Evolutionary conservation across 306 rosid species (phyloP), one percentile per base, ranked within the genome.

Genomic region (Abrus precatorius): DNA sequence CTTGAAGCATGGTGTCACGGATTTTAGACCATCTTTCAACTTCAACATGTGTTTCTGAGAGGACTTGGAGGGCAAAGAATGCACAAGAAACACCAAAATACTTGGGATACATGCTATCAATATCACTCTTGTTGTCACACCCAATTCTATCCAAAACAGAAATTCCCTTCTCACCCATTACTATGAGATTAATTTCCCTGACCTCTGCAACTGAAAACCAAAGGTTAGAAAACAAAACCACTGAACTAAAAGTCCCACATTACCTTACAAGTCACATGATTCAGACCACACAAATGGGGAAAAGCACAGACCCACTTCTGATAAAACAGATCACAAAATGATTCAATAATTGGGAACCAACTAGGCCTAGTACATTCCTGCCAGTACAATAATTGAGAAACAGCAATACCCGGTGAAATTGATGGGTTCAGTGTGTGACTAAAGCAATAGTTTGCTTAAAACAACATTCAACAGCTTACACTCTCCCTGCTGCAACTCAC

Each of bases 41-140:
- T 60, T 89, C 90, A 57, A 76, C 78, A 13, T 84, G 82, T 10
- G 93, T 82, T 14, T 84, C 76, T 60, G 93, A 80, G 81, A 95
- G 82, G 5, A 84, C 85, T 60, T 88, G 87, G 30, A 91, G 92
- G 29, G 94, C 99, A 53, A 90, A 89, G 45, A 95, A 89, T 41
- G 97, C 99, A 75, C 97, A 95, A 50, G 99, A 91, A 76, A 90
- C 92, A 66, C 98, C 99, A 65, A 93, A 91, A 85, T 86, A 95
- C 88, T 84, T 72, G 8, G 97, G 94, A 81, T 88, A 90, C 82
- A 93, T 74, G 74, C 82, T 84, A 69, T 90, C 84, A 70, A 33
- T 48, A 30, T 67, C 89, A 66, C 57, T 79, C 84, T 82, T 83
- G 45, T 88, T 89, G 60, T 82, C 89, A 64, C 75, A 78, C 59